Percentiles rank a stretch among this genome's conserved stretches.
Evolutionary conservation across 2,329 filamentous ascomycete species (phyloP).

Genomic region (Cytospora chrysosperma): DNA sequence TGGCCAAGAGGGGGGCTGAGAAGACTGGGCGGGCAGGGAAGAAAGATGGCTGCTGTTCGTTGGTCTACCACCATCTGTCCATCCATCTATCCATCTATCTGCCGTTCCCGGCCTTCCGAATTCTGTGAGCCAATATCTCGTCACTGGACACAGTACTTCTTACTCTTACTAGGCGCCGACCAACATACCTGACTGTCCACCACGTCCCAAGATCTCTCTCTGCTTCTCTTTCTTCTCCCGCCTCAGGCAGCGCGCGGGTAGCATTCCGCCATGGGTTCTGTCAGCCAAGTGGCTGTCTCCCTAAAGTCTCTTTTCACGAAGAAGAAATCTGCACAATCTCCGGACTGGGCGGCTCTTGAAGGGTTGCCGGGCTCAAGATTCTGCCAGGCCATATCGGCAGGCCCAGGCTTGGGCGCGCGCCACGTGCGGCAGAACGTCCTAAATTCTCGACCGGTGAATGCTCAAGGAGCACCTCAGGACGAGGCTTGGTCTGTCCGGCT

Average conservation of each 20-base stretch:
- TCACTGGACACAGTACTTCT: no score
- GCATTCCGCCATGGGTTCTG: neutral
- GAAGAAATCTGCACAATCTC: neutral
- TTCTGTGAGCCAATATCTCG: no score
- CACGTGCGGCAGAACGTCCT: conserved; percentile 13
- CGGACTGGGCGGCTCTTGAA: neutral
- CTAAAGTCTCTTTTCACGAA: neutral
- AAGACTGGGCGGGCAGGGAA: neutral
- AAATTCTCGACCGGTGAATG: conserved; percentile 2
- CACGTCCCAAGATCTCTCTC: no score
- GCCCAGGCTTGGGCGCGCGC: conserved; percentile 13
- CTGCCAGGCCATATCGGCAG: neutral
- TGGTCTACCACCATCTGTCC: no score
- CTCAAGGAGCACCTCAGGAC: neutral
- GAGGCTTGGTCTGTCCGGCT: neutral
- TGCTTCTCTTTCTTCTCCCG: conserved; percentile 2
- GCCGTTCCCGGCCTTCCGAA: no score
- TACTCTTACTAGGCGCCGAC: no score
- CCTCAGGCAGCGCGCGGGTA: conserved; percentile 15
- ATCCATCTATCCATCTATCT: no score
- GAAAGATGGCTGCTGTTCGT: no score
- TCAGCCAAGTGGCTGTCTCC: conserved; percentile 16
- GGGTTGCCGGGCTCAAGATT: neutral
- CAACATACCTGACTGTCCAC: no score
- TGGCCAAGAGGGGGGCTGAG: no score